Evolutionary conservation across 2,329 filamentous ascomycete species (phyloP), one percentile per base, ranked within the genome.

Genomic region (Daldinia eschscholtzii): DNA sequence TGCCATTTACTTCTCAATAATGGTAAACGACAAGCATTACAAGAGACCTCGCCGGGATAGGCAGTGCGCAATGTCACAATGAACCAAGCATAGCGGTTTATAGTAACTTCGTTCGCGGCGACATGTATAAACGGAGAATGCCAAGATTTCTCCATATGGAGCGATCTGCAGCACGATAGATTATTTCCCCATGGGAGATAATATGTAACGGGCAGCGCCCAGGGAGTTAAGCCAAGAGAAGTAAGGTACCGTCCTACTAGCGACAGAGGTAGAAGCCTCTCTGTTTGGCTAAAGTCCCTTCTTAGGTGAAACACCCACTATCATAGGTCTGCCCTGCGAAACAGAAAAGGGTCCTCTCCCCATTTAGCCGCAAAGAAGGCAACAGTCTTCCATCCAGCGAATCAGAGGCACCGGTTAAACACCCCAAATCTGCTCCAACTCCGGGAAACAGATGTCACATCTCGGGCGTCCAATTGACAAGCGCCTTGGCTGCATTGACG

Each of bases 311-410:
- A 76, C 74, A 74, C 59, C 70, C 37, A 52, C 30, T 71, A 66
- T 71, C 60, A 68, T 67, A 72, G 67, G 57, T 57, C 66, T 67
- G 65, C 70, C 70, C 61, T 68, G 67, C 61, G 62, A 72, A 64
- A 73, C 67, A 72, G 56, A 66, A 61, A 70, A 59, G 64, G 39
- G 56, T 59, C 65, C 13, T 56, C 30, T 55, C 33, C 48, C 61
- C 60, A 72, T 76, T 77, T 77, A 77, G 76, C 75, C 74, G 75
- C 70, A 72, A 71, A 67, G 57, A 55, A 41, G 68, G 64, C 39
- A 59, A 56, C 52, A 42, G 56, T 60, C 28, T 57, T 23, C 61
- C 60, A 57, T 46, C 52, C 42, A 57, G 42, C 70, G 42, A 73
- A 74, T 73, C 62, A 73, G 26, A 55, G 18, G 33, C 35, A 20